phyloP scores from a whole-genome alignment of 2,329 filamentous ascomycete genomes.

The Plenodomus tracheiphilus region DNA sequence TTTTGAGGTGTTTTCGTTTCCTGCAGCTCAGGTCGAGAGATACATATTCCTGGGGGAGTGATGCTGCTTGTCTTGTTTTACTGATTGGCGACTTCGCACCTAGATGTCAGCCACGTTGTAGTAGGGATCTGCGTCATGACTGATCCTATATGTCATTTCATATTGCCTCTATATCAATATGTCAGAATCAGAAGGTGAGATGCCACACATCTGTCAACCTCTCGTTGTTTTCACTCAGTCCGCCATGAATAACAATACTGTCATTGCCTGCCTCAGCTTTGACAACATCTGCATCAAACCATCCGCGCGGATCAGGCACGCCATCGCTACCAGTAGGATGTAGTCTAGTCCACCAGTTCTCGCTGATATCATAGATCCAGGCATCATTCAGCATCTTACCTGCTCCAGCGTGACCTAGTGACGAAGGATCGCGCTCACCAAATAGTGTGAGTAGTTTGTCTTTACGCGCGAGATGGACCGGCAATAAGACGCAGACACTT shows the following conservation, averaged over 20 bases:
- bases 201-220: slow-evolving; percentile 56
- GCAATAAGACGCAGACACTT: slow-evolving; percentile 55
- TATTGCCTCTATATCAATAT: not conserved
- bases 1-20: too few relatives aligned
- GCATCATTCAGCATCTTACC: slow-evolving; percentile 60
- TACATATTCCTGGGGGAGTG: too few relatives aligned
- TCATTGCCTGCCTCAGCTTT: slow-evolving; percentile 34
- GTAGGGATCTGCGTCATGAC: too few relatives aligned
- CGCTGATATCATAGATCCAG: slow-evolving; percentile 51
- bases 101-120: too few relatives aligned
- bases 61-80: too few relatives aligned
- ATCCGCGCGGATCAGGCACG: slow-evolving; percentile 52
- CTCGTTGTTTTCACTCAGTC: slow-evolving; percentile 57
- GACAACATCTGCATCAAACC: slow-evolving; percentile 58
- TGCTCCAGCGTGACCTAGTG: slow-evolving; percentile 57
- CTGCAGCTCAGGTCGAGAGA: too few relatives aligned
- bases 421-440: slow-evolving; percentile 58
- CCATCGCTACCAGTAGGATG: slow-evolving; percentile 24
- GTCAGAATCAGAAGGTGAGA: slow-evolving; percentile 36
- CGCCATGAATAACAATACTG: slow-evolving; percentile 54
- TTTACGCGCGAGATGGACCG: slow-evolving; percentile 44
- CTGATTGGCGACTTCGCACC: too few relatives aligned
- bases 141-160: too few relatives aligned
- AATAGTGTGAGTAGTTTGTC: slow-evolving; percentile 55
- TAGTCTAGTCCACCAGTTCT: slow-evolving; percentile 41